Evolutionary conservation across 352 stramenopile species (phyloP), one percentile per base, ranked within the genome.

Genomic region (Globisporangium cederbergense): DNA sequence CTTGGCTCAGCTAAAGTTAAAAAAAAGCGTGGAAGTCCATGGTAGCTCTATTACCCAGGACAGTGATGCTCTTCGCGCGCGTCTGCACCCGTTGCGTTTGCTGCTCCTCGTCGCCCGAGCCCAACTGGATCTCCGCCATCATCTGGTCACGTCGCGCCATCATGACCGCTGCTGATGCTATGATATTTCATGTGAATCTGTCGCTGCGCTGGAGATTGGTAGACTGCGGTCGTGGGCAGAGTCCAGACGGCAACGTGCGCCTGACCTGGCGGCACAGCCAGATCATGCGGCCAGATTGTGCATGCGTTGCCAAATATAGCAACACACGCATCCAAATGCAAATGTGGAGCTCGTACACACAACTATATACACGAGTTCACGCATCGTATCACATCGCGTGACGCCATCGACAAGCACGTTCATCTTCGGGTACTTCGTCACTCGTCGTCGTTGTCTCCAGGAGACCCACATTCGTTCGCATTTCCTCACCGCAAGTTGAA

Each of bases 111-210:
- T 58, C 51, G 18, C 43, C 51, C 30, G 36, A 38, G 38, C 38
- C 55, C 55, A 61, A 9, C 28, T 61, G 55, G 55, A 52, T 61
- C 36, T 61, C 55, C 18, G 55, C 55, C 55, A 61, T 61, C 55
- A 61, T 61, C 38, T 22, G 55, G n/a, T 61, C 55, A 50, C 34
- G 54, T 60, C 34, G 55, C 55, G 16, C 20, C 38, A 28, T 47
- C 55, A 61, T 46, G 40, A 46, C 50, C 20, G 22, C 42, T 42
- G 25, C n/a, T 30, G 30, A 20, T 25, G 50, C 4, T 7, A 7
- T 22, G 50, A 40, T 25, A 1, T 25, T 11, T 25, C 25, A 13
- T n/a, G 13, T 18, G 16, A 10, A 4, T 16, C 46, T 32, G 47
- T 2, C 22, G 22, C 28, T 13, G 2, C 10, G 1, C 11, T 20